Base-by-base conservation (phyloP, 2,329 filamentous ascomycete genomes). In the Claviceps sp. region DNA sequence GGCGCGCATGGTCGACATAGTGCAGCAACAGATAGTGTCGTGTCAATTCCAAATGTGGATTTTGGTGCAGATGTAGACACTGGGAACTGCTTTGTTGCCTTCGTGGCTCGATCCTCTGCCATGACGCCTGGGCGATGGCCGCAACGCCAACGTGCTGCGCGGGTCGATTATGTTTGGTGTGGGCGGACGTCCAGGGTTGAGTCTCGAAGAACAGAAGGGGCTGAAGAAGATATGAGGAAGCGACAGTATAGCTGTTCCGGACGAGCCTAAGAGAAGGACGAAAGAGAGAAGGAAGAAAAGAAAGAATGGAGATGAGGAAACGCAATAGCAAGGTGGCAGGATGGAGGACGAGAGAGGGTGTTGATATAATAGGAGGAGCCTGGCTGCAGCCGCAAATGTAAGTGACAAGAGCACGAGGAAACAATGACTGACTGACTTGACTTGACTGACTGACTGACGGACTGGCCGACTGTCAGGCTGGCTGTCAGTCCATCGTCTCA, bases 71-170 rank as follows among this genome's bases (percentile, higher is more conserved):
- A 43, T 17, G 19, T 44, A 11, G 50, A 55, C n/a, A 37, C 22
- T 10, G 48, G 48, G 16, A 48, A 55, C 47, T 38, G 53, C 50
- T 44, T 48, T 24, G 11, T 50, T 41, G 13, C 48, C 39, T 47
- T 48, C 4, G 17, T 54, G n/a, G 50, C 43, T 40, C 22, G 50
- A 48, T 45, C 30, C n/a, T 52, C 50, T 50, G 52, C 50, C 53
- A 52, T 55, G 53, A 44, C 50, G 41, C 42, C 26, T 47, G 22
- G 38, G 34, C 40, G 46, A 43, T 22, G 39, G 16, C 37, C 37
- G 30, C 24, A 47, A 11, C 10, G 44, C 19, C n/a, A 39, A 38
- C 40, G 48, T 38, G 41, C 44, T 45, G 48, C 48, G 48, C 40
- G 11, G 48, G 30, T 41, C 41, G 19, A 50, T 39, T 5, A n/a